Conservation (phyloP, 352 stramenopile species). For the Phytophthora rubi region DNA sequence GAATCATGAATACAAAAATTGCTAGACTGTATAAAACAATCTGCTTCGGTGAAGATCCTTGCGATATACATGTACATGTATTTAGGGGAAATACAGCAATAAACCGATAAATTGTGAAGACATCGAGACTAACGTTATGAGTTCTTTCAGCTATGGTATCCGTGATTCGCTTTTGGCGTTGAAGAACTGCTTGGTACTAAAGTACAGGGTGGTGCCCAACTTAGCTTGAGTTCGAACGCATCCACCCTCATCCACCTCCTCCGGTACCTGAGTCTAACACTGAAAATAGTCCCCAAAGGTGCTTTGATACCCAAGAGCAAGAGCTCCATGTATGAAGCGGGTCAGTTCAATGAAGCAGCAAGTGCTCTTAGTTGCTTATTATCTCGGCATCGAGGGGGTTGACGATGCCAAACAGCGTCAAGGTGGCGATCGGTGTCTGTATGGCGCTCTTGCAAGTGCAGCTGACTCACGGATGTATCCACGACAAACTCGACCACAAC, state of each 20-base stretch:
- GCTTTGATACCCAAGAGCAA: neutral
- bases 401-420: conserved; percentile 8
- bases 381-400: neutral
- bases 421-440: neutral
- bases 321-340: neutral
- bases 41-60: no score
- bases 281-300: neutral
- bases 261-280: neutral
- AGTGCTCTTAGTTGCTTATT: neutral
- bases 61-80: no score
- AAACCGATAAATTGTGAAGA: no score
- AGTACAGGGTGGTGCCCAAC: neutral
- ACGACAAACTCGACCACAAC: conserved; percentile 39
- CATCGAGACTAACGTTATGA: no score
- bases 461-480: conserved; percentile 34
- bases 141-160: no score
- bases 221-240: neutral
- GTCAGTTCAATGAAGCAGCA: neutral
- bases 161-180: neutral
- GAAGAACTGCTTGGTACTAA: neutral
- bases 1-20: no score
- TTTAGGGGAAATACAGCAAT: no score
- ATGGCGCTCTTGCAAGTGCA: neutral
- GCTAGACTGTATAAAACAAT: no score
- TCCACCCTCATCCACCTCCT: neutral